These are phyloP conservation scores for Rhizophagus clarus DNA, from an alignment of 192 early-diverging fungal genomes.

Conservation along the genomic window DNA sequence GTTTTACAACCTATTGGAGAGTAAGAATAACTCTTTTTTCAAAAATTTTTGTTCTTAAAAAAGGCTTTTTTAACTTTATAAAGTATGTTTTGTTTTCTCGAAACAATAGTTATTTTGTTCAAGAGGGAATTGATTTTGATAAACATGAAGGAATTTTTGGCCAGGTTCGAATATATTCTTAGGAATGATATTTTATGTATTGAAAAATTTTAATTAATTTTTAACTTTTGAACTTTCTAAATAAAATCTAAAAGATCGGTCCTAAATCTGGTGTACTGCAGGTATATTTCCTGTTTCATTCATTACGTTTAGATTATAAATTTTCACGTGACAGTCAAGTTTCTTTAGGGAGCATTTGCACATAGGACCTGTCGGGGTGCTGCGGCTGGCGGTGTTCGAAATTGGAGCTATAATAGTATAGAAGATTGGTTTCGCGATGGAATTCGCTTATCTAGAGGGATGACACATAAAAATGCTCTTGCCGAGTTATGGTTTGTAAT, in stretches of 20 bases:
- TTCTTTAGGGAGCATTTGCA: conserved; percentile 21
- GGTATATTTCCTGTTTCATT: background rate
- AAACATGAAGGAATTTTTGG: conserved; percentile 30
- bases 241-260: conserved; percentile 9
- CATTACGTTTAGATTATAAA: too few relatives aligned
- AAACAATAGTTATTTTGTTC: conserved; percentile 15
- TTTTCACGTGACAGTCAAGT: background rate
- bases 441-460: conserved; percentile 42
- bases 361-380: conserved; percentile 29
- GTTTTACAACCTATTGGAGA: conserved; percentile 22
- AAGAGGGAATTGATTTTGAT: conserved; percentile 25
- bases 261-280: conserved; percentile 26
- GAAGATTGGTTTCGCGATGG: conserved; percentile 45
- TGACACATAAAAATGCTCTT: conserved; percentile 50
- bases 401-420: conserved; percentile 20
- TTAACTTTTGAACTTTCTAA: background rate
- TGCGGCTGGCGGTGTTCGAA: conserved; percentile 20
- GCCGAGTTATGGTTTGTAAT: conserved; percentile 36
- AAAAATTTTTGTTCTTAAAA: background rate
- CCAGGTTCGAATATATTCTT: background rate
- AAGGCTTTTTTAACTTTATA: background rate
- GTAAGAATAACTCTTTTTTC: background rate
- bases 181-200: background rate
- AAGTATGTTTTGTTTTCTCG: background rate
- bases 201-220: background rate